phyloP scores from a whole-genome alignment of 805 yeast species.

The Candida krabiensis region DNA sequence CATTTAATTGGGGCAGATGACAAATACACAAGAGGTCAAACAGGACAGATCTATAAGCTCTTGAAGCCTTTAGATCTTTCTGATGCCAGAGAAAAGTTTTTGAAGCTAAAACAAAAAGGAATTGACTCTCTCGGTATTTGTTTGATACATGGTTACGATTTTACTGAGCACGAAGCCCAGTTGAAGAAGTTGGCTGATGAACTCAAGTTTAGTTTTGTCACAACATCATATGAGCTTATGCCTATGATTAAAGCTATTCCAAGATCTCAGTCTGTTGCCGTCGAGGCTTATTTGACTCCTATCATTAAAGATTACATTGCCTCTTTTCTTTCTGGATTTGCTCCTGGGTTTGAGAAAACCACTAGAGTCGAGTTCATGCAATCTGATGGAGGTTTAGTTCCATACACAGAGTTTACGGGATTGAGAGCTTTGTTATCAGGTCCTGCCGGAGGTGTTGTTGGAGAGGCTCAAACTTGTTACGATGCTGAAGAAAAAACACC shows the following conservation, averaged over 20 bases:
- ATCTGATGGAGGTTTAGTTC: slow-evolving; percentile 56
- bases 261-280: slow-evolving; percentile 35
- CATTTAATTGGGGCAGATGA: slow-evolving; percentile 8
- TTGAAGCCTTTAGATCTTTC: slow-evolving; percentile 22
- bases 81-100: slow-evolving; percentile 21
- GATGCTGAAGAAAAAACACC: slow-evolving; percentile 23
- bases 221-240: slow-evolving; percentile 35
- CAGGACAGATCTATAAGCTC: slow-evolving; percentile 21
- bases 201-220: slow-evolving; percentile 41
- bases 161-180: slow-evolving; percentile 38
- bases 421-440: slow-evolving; percentile 54
- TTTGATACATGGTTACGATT: slow-evolving; percentile 37
- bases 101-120: slow-evolving; percentile 21
- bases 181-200: slow-evolving; percentile 35
- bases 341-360: slow-evolving; percentile 22
- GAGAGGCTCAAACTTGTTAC: slow-evolving; percentile 49
- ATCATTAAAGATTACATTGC: slow-evolving; percentile 37
- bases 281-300: slow-evolving; percentile 45
- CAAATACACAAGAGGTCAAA: slow-evolving; percentile 8
- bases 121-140: slow-evolving; percentile 31
- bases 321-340: slow-evolving; percentile 35
- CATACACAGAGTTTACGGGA: slow-evolving; percentile 51
- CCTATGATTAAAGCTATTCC: slow-evolving; percentile 37
- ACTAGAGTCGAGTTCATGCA: slow-evolving; percentile 53
- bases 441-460: slow-evolving; percentile 64